Evolutionary conservation across 768 basidiomycete species (phyloP).

Genomic region (Lactarius indigo): DNA sequence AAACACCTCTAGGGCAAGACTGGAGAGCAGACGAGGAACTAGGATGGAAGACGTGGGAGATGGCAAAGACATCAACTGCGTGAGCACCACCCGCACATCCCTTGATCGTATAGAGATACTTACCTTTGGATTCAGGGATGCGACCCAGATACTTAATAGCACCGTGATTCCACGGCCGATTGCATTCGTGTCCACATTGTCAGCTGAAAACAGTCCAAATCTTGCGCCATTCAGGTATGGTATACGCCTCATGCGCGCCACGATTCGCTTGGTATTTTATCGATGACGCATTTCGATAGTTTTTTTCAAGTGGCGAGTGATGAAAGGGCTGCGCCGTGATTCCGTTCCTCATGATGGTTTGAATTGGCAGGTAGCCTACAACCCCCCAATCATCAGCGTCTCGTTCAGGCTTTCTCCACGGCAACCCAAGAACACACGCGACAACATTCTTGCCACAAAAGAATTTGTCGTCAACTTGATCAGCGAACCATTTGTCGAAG

Average conservation of each 20-base stretch:
- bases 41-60: conserved; percentile 43
- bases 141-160: conserved; percentile 53
- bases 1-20: conserved; percentile 26
- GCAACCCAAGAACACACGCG: conserved; percentile 55
- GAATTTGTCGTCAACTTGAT: conserved; percentile 73
- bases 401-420: conserved; percentile 48
- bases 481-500: conserved; percentile 59
- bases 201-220: conserved; percentile 49
- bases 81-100: conserved; percentile 23
- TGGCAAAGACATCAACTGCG: conserved; percentile 23
- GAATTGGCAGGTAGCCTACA: conserved; percentile 47
- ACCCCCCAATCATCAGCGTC: conserved; percentile 64
- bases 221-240: conserved; percentile 63
- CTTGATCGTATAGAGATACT: conserved; percentile 23
- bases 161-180: conserved; percentile 64
- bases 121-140: conserved; percentile 27
- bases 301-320: conserved; percentile 26
- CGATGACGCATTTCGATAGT: conserved; percentile 24
- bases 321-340: conserved; percentile 8
- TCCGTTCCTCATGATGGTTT: conserved; percentile 16
- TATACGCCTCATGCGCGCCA: not conserved
- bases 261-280: conserved; percentile 35
- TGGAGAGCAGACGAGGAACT: conserved; percentile 36
- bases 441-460: conserved; percentile 60
- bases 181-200: conserved; percentile 60